Evolutionary conservation across 2,329 filamentous ascomycete genomes (phyloP), one percentile per base, ranked within the genome.

Genomic region (Nemania sp.): DNA sequence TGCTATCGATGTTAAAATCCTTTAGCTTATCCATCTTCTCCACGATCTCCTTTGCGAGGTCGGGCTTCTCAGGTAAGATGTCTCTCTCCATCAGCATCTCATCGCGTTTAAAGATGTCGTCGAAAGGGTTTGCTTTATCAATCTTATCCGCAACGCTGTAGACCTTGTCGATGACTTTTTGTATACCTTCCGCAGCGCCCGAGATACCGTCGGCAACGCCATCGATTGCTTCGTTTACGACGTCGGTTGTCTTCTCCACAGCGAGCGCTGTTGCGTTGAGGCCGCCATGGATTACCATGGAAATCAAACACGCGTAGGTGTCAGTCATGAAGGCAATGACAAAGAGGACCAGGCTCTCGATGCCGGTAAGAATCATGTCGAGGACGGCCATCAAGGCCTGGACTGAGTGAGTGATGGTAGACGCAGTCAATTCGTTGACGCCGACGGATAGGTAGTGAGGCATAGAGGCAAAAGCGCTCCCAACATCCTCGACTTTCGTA

Each of bases 401-500:
- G 66, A 98, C 87, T 9, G 92, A 87, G 68, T 89, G 87, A 68
- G 93, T 91, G 67, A 98, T 88, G 57, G 91, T 89, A 49, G 83
- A 83, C 34, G 92, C 91, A 7, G 91, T 90, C 68, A 98, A 79
- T 60, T 91, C 85, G 77, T 99, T 99, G 73, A 97, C 88, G 56
- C 95, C 95, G 53, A 84, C 81, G 1, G 93, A 90, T 73, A 98
- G 88, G 78, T 97, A 98, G 76, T 97, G 90, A 59, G 95, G 95
- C 92, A 98, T 97, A 39, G 95, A 98, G 40, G 94, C 95, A 91
- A 99, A 94, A 62, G 92, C 85, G 74, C 92, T 97, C 65, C 94
- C 95, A 68, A 96, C 86, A 67, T 91, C 91, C 79, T 99, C 94
- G 49, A 98, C 94, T 74, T 90, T 90, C 59, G 88, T 92, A 76